phyloP scores from a whole-genome alignment of 208 protist species.

The Giardia muris region DNA sequence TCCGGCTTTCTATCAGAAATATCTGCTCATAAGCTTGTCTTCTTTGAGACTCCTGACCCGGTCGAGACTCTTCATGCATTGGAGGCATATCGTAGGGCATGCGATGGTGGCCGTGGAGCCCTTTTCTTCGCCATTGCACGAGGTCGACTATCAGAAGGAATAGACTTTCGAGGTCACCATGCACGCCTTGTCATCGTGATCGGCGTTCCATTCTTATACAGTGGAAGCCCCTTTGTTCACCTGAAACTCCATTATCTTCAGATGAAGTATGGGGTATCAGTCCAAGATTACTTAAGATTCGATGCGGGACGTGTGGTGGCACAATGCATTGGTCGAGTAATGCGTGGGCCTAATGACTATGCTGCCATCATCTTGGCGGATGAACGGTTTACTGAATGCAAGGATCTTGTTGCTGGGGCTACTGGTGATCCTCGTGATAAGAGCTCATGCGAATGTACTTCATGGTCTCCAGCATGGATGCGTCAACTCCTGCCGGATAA shows the following conservation, averaged over 20 bases:
- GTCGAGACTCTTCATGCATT: background rate
- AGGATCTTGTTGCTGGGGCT: too few relatives aligned
- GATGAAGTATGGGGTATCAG: background rate
- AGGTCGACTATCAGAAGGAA: background rate
- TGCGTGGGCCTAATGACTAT: background rate
- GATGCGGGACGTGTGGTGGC: background rate
- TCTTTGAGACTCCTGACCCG: background rate
- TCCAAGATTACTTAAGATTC: background rate
- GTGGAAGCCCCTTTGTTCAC: background rate
- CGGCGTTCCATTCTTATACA: background rate
- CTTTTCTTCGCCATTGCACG: background rate
- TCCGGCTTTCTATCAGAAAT: background rate
- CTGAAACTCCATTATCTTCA: background rate
- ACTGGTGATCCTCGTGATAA: too few relatives aligned
- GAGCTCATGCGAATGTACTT: too few relatives aligned
- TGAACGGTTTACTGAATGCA: background rate
- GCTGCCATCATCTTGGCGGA: background rate
- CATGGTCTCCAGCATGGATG: too few relatives aligned
- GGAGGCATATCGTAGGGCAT: background rate
- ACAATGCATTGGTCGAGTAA: background rate
- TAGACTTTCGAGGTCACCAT: background rate
- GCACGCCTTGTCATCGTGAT: background rate
- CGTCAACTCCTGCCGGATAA: too few relatives aligned
- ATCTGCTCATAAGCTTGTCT: background rate
- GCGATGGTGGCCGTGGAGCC: background rate